These are phyloP conservation scores for Ganoderma sinense DNA, from an alignment of 1,284 basidiomycete genomes.

Conservation along the genomic window DNA sequence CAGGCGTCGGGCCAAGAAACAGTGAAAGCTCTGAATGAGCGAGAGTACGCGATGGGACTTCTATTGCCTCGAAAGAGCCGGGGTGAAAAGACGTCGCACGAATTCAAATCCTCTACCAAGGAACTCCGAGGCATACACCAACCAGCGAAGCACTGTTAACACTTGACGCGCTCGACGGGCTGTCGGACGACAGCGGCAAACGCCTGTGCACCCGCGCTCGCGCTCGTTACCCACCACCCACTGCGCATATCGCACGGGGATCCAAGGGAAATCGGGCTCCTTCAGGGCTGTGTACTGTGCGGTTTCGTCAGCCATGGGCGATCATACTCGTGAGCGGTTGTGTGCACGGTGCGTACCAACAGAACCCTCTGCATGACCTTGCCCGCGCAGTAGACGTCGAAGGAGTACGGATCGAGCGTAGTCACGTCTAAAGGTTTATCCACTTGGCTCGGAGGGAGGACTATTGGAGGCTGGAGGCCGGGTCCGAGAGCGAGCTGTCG, in stretches of 20 bases:
- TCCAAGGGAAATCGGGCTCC: not conserved
- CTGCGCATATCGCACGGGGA: not conserved
- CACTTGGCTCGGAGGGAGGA: not conserved
- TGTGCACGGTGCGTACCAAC: not conserved
- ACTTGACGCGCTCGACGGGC: not conserved
- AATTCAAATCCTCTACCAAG: no score
- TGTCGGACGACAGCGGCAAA: not conserved
- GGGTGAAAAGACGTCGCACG: no score
- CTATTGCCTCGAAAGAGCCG: no score
- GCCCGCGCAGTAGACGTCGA: not conserved
- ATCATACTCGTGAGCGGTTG: not conserved
- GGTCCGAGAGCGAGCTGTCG: not conserved
- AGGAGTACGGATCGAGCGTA: not conserved
- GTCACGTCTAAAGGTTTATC: not conserved
- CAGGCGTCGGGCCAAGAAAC: no score
- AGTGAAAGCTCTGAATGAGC: no score
- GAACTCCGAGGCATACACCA: no score
- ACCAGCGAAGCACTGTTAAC: not conserved
- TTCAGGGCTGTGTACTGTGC: no score
- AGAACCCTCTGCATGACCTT: not conserved
- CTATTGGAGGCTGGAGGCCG: not conserved
- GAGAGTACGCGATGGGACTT: no score
- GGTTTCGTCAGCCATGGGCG: no score
- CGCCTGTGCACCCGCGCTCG: not conserved
- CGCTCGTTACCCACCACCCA: not conserved